Base-by-base conservation (phyloP, 2,329 filamentous ascomycete genomes). In the Colletotrichum horii region DNA sequence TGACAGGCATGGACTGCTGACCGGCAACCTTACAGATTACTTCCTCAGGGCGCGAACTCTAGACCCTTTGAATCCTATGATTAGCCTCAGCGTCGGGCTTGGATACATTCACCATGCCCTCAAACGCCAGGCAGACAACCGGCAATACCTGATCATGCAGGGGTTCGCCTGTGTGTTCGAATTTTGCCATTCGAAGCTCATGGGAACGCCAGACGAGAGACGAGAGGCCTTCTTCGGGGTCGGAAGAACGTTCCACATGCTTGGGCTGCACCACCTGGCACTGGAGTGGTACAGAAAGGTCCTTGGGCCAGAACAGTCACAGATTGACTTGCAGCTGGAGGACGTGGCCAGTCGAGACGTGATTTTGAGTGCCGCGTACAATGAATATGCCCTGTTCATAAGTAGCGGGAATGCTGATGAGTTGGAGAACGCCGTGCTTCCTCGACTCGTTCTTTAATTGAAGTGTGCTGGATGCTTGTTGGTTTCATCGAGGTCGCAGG, bases 81-180 rank as follows among this genome's bases (percentile, higher is more conserved):
- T 98, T 77, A 94, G 95, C 77, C 90, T 99, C 14, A 94, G 92
- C 79, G 93, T 98, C 28, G 96, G 93, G 0, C 90, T 97, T 15
- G 93, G 93, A 34, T 98, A 98, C 83, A 91, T 98, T 52, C 95
- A 98, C 83, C 94, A 97, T 82, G 93, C 94, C 1, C 90, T 98
- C 81, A 98, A 98, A 83, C 91, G 96, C 3, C 95, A 98, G 83
- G 93, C 94, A 0, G 95, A 96, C 64, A 98, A 98, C 82, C 89
- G 97, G 3, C 96, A 98, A 82, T 96, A 95, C 81, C 91, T 96
- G 55, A 92, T 98, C 56, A 89, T 95, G 78, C 96, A 98, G 83
- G 97, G 96, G 0, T 89, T 98, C 66, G 88, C 93, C 0, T 98
- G 98, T 80, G 85, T 98, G 73, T 91, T 93, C 73, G 88, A 91